Percentiles rank a stretch among this genome's conserved stretches.
Evolutionary conservation across 306 rosid species (phyloP).

Genomic region (Dalbergia cultrata): DNA sequence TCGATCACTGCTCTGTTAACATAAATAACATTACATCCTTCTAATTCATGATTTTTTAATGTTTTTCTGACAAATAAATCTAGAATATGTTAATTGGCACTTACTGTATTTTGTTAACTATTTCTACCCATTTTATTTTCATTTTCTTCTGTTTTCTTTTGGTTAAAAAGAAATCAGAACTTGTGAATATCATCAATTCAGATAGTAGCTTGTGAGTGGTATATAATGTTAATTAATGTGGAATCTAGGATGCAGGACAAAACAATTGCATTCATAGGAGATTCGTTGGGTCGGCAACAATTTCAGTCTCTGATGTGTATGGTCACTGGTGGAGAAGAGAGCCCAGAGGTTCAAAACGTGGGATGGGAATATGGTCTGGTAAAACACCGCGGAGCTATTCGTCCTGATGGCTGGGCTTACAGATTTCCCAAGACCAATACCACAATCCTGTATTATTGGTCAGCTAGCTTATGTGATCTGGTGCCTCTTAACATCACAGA

Average conservation of each 20-base stretch:
- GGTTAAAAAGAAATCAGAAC: too few relatives aligned
- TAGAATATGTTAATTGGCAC: too few relatives aligned
- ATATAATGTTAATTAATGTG: constrained; percentile 48
- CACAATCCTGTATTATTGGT: constrained; percentile 93
- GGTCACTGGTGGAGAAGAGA: constrained; percentile 79
- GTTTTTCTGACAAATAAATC: too few relatives aligned
- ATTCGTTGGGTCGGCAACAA: constrained; percentile 93
- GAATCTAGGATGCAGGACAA: constrained; percentile 87
- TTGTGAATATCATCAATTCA: constrained; percentile 9
- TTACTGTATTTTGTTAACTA: too few relatives aligned
- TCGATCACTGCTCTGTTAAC: too few relatives aligned
- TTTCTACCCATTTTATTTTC: too few relatives aligned
- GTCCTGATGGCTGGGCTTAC: constrained; percentile 98
- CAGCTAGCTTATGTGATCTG: constrained; percentile 87
- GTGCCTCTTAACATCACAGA: constrained; percentile 67
- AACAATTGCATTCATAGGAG: constrained; percentile 89
- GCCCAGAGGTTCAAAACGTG: constrained; percentile 73
- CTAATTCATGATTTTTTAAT: too few relatives aligned
- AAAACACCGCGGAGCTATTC: constrained; percentile 82
- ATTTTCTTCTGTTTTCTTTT: too few relatives aligned
- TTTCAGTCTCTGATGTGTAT: constrained; percentile 97
- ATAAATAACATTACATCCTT: too few relatives aligned
- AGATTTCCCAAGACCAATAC: constrained; percentile 81
- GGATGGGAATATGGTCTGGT: constrained; percentile 83
- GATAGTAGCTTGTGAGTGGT: constrained; percentile 29